Evolutionary conservation across 202 grass and related monocot species (phyloP), one percentile per base, ranked within the genome.

Genomic region (Alloteropsis angusta): DNA sequence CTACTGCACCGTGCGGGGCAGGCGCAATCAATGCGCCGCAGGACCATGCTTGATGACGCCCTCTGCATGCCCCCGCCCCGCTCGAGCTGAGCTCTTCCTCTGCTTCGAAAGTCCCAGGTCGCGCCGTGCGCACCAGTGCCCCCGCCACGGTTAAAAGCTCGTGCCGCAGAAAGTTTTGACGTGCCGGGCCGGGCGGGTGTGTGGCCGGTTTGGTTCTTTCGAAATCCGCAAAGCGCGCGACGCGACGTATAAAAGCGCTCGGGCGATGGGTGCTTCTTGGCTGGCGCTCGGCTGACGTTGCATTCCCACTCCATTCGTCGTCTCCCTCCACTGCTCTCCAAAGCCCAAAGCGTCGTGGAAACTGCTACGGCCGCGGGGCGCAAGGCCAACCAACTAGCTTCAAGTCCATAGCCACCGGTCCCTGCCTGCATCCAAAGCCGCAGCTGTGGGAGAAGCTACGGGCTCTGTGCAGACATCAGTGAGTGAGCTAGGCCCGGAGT

Each of bases 211-310:
- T n/a, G n/a, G 28, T 19, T 59, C 64, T 70, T 57, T 76, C 58
- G 71, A 70, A 52, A 80, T 23, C 78, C 71, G 71, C 54, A 63
- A 70, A 45, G 78, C 79, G 57, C 72, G 65, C 57, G 85, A 82
- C 72, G 71, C 60, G 65, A 82, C 79, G 68, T 44, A 26, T 45
- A 74, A 76, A 60, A 67, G 63, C 61, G 70, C 39, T 6, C 30
- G 26, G 2, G 50, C 23, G 19, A 38, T 49, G 65, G 74, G 45
- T 37, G 23, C 35, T 42, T 35, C 4, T 35, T 1, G 43, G 65
- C 11, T n/a, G n/a, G n/a, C n/a, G n/a, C n/a, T n/a, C n/a, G 79
- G 66, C 72, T 36, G 74, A 75, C 77, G 74, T 74, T 58, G 23
- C 68, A 44, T 32, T 69, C 61, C 80, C 25, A 17, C 39, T 37